Percentiles rank a stretch among this genome's conserved stretches.
phyloP scores from a whole-genome alignment of 2,329 filamentous ascomycete genomes.

The Aspergillus felis region DNA sequence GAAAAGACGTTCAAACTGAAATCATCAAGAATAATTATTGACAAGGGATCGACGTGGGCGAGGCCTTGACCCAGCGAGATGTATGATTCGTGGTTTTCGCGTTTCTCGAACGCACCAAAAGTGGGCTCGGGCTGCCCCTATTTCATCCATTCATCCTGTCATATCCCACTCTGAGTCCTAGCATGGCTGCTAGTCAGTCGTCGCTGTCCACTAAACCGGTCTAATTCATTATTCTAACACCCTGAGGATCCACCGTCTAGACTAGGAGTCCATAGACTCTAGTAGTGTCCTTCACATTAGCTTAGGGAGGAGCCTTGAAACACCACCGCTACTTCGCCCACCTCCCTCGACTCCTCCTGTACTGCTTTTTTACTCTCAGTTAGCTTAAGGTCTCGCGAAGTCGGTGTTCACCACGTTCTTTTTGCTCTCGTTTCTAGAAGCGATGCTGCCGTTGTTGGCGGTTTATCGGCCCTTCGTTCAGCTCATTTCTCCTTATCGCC shows the following conservation, averaged over 20 bases:
- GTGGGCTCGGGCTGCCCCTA: constrained; percentile 16
- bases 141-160: not conserved
- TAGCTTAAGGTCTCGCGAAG: not conserved
- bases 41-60: constrained; percentile 25
- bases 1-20: not conserved
- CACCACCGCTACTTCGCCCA: not conserved
- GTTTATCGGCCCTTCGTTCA: constrained; percentile 7
- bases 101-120: constrained; percentile 3
- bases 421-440: constrained; percentile 5
- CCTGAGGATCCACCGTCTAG: not conserved
- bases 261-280: not conserved
- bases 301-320: not conserved
- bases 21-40: constrained; percentile 14
- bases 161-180: not conserved
- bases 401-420: not conserved
- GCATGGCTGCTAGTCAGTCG: not conserved
- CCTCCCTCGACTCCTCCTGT: not conserved
- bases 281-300: not conserved
- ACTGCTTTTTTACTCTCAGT: not conserved
- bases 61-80: constrained; percentile 11
- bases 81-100: not conserved
- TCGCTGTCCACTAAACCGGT: not conserved
- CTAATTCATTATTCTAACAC: not conserved
- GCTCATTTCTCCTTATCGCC: constrained; percentile 12
- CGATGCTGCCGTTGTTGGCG: constrained; percentile 15